Conservation (phyloP, 257 asterid species). For the Forsythia suspensa region DNA sequence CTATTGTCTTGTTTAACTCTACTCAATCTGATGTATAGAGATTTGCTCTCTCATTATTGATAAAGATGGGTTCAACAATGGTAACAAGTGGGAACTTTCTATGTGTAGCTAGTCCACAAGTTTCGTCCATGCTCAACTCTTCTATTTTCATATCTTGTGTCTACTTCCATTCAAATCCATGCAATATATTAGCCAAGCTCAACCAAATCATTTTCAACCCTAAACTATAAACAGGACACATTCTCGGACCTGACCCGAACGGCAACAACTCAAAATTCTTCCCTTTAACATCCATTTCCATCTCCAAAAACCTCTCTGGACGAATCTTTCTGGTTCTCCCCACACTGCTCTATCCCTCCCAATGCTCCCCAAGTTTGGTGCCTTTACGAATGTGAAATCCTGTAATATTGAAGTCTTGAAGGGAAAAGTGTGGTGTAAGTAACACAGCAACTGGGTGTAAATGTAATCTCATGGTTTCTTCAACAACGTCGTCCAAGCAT, state of each 20-base stretch:
- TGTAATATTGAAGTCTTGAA: conserved; percentile 56
- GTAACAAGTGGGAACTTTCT: conserved; percentile 42
- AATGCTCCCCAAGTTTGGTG: conserved; percentile 43
- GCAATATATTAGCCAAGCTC: conserved; percentile 53
- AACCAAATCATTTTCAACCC: conserved; percentile 54
- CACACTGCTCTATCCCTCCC: conserved; percentile 58
- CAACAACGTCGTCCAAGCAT: too few species aligned
- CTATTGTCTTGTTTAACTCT: too few species aligned
- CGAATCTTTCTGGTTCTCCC: conserved; percentile 44
- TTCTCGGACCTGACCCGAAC: conserved; percentile 61
- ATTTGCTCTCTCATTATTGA: too few species aligned
- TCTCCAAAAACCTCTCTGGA: conserved; percentile 53
- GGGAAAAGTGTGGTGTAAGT: conserved; percentile 39
- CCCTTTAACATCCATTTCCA: conserved; percentile 42
- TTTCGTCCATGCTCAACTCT: conserved; percentile 41
- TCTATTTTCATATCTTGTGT: conserved; percentile 23
- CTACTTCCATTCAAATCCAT: conserved; percentile 55
- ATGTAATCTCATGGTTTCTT: too few species aligned
- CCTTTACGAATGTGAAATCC: conserved; percentile 50
- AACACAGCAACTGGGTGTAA: too few species aligned
- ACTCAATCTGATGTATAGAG: too few species aligned
- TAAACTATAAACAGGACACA: conserved; percentile 62
- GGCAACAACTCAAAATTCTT: conserved; percentile 55
- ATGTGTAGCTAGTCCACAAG: conserved; percentile 48
- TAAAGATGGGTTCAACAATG: conserved; percentile 37